Conservation (phyloP, 2,329 filamentous ascomycete species). For the Aspergillus proliferans region DNA sequence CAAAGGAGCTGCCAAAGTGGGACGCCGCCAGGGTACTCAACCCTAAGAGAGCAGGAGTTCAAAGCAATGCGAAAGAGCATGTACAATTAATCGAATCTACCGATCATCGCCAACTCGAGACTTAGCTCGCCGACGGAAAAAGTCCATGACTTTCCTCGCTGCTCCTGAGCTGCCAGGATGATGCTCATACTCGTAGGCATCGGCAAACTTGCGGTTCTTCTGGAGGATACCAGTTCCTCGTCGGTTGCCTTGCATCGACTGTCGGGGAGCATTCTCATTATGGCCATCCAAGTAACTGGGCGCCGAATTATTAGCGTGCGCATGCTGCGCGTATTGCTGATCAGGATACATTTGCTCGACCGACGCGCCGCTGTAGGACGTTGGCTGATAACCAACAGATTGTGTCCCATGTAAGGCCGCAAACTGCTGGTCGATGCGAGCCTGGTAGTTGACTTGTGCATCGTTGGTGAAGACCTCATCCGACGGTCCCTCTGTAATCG, state of each 20-base stretch:
- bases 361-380: constrained; percentile 22
- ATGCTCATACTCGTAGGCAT: constrained; percentile 77
- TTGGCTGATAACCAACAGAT: constrained; percentile 22
- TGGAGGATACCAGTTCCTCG: constrained; percentile 59
- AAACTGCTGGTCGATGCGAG: constrained; percentile 39
- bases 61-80: constrained; percentile 9
- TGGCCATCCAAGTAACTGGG: constrained; percentile 46
- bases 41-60: constrained; percentile 6
- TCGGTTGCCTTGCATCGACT: constrained; percentile 38
- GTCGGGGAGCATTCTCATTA: constrained; percentile 35
- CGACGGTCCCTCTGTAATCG: constrained; percentile 22
- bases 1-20: too few species aligned
- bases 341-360: constrained; percentile 27
- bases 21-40: too few species aligned
- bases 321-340: constrained; percentile 26
- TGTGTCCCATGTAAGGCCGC: constrained; percentile 31
- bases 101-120: constrained; percentile 52
- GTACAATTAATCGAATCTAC: constrained; percentile 15
- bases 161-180: constrained; percentile 80
- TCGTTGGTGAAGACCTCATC: constrained; percentile 18
- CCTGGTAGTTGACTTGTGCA: constrained; percentile 33
- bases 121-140: constrained; percentile 83
- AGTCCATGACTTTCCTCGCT: constrained; percentile 93
- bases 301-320: constrained; percentile 28
- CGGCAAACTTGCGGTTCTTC: constrained; percentile 77